Conservation (phyloP, 208 protist species). For the Novymonas esmeraldas region DNA sequence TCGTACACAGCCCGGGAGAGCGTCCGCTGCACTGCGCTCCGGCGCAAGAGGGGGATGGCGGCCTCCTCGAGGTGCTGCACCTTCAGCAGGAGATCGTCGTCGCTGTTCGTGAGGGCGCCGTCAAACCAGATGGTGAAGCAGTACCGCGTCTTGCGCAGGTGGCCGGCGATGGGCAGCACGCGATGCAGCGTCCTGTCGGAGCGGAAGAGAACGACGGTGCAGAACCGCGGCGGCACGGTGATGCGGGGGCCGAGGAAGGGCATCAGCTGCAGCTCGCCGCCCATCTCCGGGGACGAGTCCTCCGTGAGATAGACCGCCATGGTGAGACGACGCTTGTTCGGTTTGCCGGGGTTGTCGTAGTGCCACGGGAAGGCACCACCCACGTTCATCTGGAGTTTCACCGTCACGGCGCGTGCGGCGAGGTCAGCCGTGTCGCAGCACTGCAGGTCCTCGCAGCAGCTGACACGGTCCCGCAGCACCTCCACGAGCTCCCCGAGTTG, state of each 20-base stretch:
- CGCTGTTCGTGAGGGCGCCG: slow-evolving; percentile 36
- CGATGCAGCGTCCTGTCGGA: slow-evolving; percentile 48
- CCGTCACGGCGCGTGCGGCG: slow-evolving; percentile 30
- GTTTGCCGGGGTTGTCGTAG: slow-evolving; percentile 55
- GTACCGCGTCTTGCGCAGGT: slow-evolving; percentile 25
- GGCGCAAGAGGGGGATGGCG: slow-evolving; percentile 35
- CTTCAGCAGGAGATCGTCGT: slow-evolving; percentile 46
- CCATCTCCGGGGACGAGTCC: slow-evolving; percentile 35
- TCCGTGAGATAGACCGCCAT: slow-evolving; percentile 59
- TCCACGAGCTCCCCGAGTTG: slow-evolving; percentile 39
- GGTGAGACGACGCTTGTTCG: slow-evolving; percentile 58
- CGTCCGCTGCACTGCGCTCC: slow-evolving; percentile 47
- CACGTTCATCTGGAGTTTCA: slow-evolving; percentile 66
- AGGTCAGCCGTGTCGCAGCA: slow-evolving; percentile 19
- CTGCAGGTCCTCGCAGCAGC: slow-evolving; percentile 37
- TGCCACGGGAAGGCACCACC: slow-evolving; percentile 65
- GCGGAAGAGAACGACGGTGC: slow-evolving; percentile 47
- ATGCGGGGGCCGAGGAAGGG: slow-evolving; percentile 42
- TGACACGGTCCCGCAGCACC: slow-evolving; percentile 37
- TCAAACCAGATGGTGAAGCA: slow-evolving; percentile 74
- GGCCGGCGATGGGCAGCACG: slow-evolving; percentile 29
- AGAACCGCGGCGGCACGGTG: slow-evolving; percentile 36
- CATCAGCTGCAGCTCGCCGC: slow-evolving; percentile 50
- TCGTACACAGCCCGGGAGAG: slow-evolving; percentile 48
- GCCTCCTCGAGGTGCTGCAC: slow-evolving; percentile 31